Percentiles rank a stretch among this genome's conserved stretches.
Conservation (phyloP, 2,329 filamentous ascomycete genomes). For the Sarocladium oryzae region DNA sequence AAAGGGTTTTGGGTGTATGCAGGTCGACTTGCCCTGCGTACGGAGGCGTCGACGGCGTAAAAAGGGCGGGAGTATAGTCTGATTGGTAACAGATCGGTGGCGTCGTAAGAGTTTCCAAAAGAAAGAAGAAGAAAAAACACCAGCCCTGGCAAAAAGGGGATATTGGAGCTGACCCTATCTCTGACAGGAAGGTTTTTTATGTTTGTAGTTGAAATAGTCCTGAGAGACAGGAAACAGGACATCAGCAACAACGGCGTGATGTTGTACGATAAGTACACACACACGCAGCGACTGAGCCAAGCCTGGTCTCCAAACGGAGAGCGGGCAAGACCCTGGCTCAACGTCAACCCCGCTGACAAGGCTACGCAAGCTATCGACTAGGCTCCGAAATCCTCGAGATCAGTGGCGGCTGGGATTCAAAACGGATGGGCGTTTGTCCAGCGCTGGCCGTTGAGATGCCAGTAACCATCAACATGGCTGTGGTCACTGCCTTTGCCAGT, state of each 20-base stretch:
- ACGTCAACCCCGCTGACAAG: slow-evolving; percentile 6
- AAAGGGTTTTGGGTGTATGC: slow-evolving; percentile 5
- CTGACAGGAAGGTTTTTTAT: background rate
- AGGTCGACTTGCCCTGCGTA: slow-evolving; percentile 5
- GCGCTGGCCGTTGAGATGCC: slow-evolving; percentile 5
- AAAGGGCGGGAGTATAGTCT: slow-evolving; percentile 1
- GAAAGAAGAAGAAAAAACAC: too few species aligned
- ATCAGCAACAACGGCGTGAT: background rate
- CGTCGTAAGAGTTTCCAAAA: background rate
- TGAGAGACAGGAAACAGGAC: background rate
- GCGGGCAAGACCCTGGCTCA: slow-evolving; percentile 3
- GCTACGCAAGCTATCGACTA: slow-evolving; percentile 8
- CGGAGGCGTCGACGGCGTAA: slow-evolving; percentile 5
- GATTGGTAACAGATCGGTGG: background rate
- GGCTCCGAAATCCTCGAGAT: slow-evolving; percentile 4
- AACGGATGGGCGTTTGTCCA: slow-evolving; percentile 1
- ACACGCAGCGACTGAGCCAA: background rate
- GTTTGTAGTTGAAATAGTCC: background rate
- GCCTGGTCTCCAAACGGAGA: slow-evolving; percentile 1
- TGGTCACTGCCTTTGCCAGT: slow-evolving; percentile 3
- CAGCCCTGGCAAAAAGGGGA: background rate
- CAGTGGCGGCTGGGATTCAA: slow-evolving; percentile 4
- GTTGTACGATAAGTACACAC: background rate
- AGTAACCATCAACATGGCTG: background rate
- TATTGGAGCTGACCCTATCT: too few species aligned